Base-by-base conservation (phyloP, 208 protist genomes). In the Acanthamoeba polyphaga region DNA sequence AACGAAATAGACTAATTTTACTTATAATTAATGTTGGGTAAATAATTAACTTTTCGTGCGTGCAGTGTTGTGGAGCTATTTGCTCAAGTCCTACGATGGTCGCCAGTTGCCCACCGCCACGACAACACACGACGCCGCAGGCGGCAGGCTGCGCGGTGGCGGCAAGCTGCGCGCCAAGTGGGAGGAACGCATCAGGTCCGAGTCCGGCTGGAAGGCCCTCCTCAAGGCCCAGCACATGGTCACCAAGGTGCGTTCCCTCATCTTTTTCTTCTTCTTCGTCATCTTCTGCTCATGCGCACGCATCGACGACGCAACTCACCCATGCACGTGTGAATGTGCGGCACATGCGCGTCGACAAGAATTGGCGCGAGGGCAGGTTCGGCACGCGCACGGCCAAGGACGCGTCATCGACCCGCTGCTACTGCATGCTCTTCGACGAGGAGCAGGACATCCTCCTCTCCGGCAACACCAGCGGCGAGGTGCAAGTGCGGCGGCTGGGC, bases 151-250 rank as follows among this genome's bases (percentile, higher is more conserved):
- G 38, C 74, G 38, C n/a, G 29, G 15, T 29, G 6, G 22, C 72
- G 43, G 29, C n/a, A 76, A 15, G 68, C n/a, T 29, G 62, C 68
- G 27, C 15, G 32, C 66, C 34, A 84, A 84, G 74, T 84, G 74
- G 74, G 74, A 84, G 38, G 46, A 84, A 43, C 74, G 32, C 74
- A 34, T 84, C 12, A 43, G 74, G n/a, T 17, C 38, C 43, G 24
- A 84, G 74, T 84, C 74, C 19, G 74, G 74, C 46, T 84, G 74
- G 74, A 84, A 84, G 74, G 74, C n/a, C 19, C 74, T 84, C 2
- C 74, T 84, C 74, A 84, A 84, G 74, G 74, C 74, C n/a, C 74
- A 34, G 22, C 74, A 84, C 74, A n/a, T n/a, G 15, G 74, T 53
- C 19, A 27, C 74, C 17, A 46, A 84, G 74, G 74, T 84, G n/a